These are phyloP conservation scores for Sporothrix dimorphospora DNA, from an alignment of 2,329 filamentous ascomycete genomes.

Conservation along the genomic window DNA sequence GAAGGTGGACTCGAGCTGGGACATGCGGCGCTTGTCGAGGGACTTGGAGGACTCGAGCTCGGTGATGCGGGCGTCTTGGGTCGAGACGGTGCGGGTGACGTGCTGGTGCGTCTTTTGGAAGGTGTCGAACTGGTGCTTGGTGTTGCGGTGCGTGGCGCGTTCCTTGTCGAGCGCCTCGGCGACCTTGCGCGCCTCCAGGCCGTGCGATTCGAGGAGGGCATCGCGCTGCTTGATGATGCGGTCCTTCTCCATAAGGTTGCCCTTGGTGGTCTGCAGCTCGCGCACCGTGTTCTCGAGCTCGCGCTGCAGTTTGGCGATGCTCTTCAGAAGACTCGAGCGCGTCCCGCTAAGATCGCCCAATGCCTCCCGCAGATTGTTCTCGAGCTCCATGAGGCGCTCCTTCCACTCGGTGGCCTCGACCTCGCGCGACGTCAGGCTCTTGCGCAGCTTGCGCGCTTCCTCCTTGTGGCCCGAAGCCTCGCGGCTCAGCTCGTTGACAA, in stretches of 20 bases:
- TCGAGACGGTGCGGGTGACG: constrained; percentile 80
- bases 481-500: constrained; percentile 88
- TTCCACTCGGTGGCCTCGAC: constrained; percentile 91
- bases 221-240: constrained; percentile 88
- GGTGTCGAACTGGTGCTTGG: constrained; percentile 85
- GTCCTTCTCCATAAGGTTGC: constrained; percentile 85
- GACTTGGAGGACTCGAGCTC: constrained; percentile 83
- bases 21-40: constrained; percentile 76
- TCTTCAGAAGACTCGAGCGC: constrained; percentile 80
- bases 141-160: constrained; percentile 78
- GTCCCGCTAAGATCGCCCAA: constrained; percentile 88
- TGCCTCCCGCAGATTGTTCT: constrained; percentile 83
- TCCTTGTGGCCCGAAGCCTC: constrained; percentile 83
- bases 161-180: constrained; percentile 91
- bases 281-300: constrained; percentile 83
- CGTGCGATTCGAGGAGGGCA: constrained; percentile 82
- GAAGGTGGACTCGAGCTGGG: constrained; percentile 75
- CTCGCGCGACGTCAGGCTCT: constrained; percentile 80
- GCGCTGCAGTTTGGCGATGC: constrained; percentile 82
- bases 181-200: constrained; percentile 81
- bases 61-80: constrained; percentile 79
- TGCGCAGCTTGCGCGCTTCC: constrained; percentile 78
- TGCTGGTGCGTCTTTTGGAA: constrained; percentile 86
- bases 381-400: constrained; percentile 84
- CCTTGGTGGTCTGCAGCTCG: constrained; percentile 78